Base-by-base conservation (phyloP, 2,329 filamentous ascomycete species). In the Aspergillus niger region DNA sequence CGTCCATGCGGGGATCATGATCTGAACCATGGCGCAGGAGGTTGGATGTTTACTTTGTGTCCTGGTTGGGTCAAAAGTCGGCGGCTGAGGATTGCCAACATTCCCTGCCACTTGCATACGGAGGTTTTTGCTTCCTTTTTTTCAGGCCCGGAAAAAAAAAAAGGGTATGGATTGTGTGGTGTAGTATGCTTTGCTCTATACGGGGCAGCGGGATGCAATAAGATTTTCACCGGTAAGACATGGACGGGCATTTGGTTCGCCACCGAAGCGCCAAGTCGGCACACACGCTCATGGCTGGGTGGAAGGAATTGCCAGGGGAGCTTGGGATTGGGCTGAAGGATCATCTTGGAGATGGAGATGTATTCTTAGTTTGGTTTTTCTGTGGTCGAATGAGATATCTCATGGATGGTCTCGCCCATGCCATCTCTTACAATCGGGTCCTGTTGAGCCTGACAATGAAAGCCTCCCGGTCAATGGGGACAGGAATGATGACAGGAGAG, bases 211-310 rank as follows among this genome's bases (percentile, higher is more conserved):
- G 32, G 17, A 20, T 44, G 41, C 41, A 41, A 28, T 28, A 53
- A n/a, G 43, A 32, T 43, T 36, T 36, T 55, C 32, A 44, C 24
- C 15, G 24, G 53, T 44, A 47, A 55, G 39, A 55, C 39, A 47
- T 1, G 13, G 22, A 22, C 39, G 41, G 41, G 28, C 26, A 28
- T 44, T 20, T 55, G 17, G 39, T 55, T 55, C 53, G 53, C 53
- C 53, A 55, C 53, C 39, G 15, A 44, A 55, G 53, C 53, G 53
- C 53, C 53, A 55, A 55, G 53, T 55, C 53, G 41, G 53, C 17
- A 26, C 39, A 32, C 39, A 24, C 13, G 44, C 4, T 55, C 52
- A 36, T 41, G 53, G 39, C 47, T 50, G 26, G 47, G 47, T 30
- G 47, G n/a, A 30, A 17, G 24, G 26, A 28, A 17, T 26, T 48